Conservation (phyloP, 2,329 filamentous ascomycete species). For the Dryadomyces sulphureus region DNA sequence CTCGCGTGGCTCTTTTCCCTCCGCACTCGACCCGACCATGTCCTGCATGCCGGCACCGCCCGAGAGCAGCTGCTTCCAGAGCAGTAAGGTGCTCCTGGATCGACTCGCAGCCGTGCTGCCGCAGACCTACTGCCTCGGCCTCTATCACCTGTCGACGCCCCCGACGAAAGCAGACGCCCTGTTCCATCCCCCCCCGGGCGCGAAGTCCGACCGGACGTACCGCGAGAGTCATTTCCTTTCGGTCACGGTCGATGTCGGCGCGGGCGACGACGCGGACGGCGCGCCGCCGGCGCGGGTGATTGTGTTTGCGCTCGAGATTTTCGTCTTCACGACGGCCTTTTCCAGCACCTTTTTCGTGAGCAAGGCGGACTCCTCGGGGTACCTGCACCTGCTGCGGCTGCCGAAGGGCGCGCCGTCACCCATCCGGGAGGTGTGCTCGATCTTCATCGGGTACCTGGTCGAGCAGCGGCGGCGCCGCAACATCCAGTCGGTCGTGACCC, state of each 20-base stretch:
- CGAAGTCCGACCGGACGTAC: constrained; percentile 61
- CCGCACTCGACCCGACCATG: too few species aligned
- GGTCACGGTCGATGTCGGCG: constrained; percentile 27
- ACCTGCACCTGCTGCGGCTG: constrained; percentile 51
- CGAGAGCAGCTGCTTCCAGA: constrained; percentile 6
- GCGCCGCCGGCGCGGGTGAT: constrained; percentile 31
- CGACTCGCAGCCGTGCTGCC: constrained; percentile 37
- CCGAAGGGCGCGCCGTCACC: constrained; percentile 54
- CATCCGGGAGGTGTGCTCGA: constrained; percentile 55
- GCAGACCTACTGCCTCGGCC: constrained; percentile 41
- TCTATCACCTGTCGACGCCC: constrained; percentile 80
- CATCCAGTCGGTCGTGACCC: constrained; percentile 61
- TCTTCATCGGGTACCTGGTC: constrained; percentile 65
- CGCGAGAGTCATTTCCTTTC: constrained; percentile 69
- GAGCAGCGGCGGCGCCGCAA: constrained; percentile 47
- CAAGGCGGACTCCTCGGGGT: constrained; percentile 94
- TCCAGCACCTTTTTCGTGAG: constrained; percentile 86
- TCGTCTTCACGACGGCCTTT: constrained; percentile 69
- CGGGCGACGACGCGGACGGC: constrained; percentile 1
- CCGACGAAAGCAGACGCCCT: constrained; percentile 61
- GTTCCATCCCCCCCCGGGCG: constrained; percentile 61
- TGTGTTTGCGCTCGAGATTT: constrained; percentile 71
- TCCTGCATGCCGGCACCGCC: not conserved
- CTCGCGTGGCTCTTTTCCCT: too few species aligned
- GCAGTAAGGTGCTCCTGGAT: constrained; percentile 18